Evolutionary conservation across 2,329 filamentous ascomycete genomes (phyloP).

Genomic region (Phialophora chinensis): DNA sequence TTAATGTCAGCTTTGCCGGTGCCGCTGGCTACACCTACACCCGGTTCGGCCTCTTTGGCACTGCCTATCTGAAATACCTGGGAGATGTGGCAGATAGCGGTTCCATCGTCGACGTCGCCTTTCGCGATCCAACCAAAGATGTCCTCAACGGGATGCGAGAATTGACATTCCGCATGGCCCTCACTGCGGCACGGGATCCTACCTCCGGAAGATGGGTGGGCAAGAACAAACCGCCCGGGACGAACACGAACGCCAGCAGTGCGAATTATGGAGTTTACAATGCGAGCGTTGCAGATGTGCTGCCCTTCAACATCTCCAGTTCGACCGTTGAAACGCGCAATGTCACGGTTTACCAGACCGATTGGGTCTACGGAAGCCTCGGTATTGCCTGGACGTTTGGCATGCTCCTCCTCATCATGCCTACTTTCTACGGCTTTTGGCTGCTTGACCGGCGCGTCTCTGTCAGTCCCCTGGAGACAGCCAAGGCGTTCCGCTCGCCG

Average conservation of each 20-base stretch:
- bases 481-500: slow-evolving; percentile 33
- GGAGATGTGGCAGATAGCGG: background rate
- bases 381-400: slow-evolving; percentile 11
- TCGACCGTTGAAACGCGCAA: background rate
- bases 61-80: background rate
- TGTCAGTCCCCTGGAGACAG: slow-evolving; percentile 32
- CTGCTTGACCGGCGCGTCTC: slow-evolving; percentile 24
- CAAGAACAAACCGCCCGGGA: background rate
- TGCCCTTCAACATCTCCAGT: background rate
- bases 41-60: slow-evolving; percentile 4
- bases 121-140: slow-evolving; percentile 4
- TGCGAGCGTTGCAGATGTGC: background rate
- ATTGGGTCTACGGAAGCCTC: background rate
- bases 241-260: background rate
- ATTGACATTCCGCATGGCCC: slow-evolving; percentile 7
- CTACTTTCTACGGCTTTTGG: slow-evolving; percentile 34
- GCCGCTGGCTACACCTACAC: slow-evolving; percentile 4
- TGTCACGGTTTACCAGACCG: slow-evolving; percentile 2
- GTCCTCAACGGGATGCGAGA: slow-evolving; percentile 7
- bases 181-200: background rate
- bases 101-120: background rate
- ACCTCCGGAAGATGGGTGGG: background rate
- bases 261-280: background rate
- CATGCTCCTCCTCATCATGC: slow-evolving; percentile 6
- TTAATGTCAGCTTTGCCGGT: slow-evolving; percentile 1